Evolutionary conservation across 2,329 filamentous ascomycete species (phyloP).

Genomic region (Fusarium newnesense): DNA sequence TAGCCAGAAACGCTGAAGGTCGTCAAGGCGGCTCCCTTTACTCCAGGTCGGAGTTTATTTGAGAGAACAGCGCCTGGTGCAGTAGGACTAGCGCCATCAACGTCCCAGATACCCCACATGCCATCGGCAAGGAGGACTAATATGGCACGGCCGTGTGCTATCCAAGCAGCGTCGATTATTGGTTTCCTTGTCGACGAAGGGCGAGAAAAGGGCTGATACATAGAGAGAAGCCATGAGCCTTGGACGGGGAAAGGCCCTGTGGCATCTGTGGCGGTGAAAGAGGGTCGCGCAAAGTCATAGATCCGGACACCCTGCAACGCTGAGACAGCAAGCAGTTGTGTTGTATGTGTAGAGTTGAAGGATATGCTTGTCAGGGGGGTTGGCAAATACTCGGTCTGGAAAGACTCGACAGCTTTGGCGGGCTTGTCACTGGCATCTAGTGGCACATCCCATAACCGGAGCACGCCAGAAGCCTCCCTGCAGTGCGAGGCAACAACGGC

Average conservation of each 20-base stretch:
- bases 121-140: constrained; percentile 69
- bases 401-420: constrained; percentile 55
- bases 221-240: constrained; percentile 72
- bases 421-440: constrained; percentile 53
- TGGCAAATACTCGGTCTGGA: constrained; percentile 69
- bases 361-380: constrained; percentile 65
- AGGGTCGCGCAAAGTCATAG: constrained; percentile 68
- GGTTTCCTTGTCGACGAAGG: constrained; percentile 64
- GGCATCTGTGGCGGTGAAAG: constrained; percentile 61
- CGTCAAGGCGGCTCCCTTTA: constrained; percentile 68
- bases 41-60: constrained; percentile 61
- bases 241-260: constrained; percentile 64
- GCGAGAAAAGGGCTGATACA: constrained; percentile 67
- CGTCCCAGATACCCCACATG: constrained; percentile 75
- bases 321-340: constrained; percentile 67
- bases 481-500: constrained; percentile 70
- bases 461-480: constrained; percentile 66
- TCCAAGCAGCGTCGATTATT: constrained; percentile 71
- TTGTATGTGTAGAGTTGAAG: constrained; percentile 69
- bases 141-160: constrained; percentile 68
- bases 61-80: constrained; percentile 56
- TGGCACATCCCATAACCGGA: constrained; percentile 68
- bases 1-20: constrained; percentile 68
- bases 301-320: constrained; percentile 67
- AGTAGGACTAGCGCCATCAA: constrained; percentile 66